phyloP scores from a whole-genome alignment of 1,139 yeast genomes.

The Yamadazyma spencermartinsiae region DNA sequence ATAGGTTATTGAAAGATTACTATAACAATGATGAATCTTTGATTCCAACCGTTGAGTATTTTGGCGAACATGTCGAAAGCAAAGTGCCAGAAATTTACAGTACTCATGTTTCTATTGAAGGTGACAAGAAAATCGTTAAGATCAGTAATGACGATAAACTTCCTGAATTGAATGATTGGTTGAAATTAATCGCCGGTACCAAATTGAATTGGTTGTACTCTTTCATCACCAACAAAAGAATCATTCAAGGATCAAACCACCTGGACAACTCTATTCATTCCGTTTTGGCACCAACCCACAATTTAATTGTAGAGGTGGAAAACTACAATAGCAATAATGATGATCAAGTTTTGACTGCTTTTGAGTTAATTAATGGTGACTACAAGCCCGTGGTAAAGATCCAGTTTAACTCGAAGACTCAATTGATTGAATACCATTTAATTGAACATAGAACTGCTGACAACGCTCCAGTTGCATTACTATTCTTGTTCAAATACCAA shows the following conservation, averaged over 20 bases:
- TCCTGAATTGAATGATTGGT: slow-evolving; percentile 65
- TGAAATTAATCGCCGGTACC: slow-evolving; percentile 76
- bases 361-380: slow-evolving; percentile 74
- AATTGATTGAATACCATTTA: slow-evolving; percentile 64
- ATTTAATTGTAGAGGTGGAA: slow-evolving; percentile 61
- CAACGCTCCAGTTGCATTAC: slow-evolving; percentile 68
- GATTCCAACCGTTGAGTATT: slow-evolving; percentile 87
- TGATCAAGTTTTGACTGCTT: slow-evolving; percentile 60
- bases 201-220: slow-evolving; percentile 90
- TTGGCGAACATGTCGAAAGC: slow-evolving; percentile 62
- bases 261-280: slow-evolving; percentile 76
- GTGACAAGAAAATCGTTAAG: slow-evolving; percentile 41
- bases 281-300: slow-evolving; percentile 73
- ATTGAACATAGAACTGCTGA: slow-evolving; percentile 90
- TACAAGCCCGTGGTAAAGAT: slow-evolving; percentile 68
- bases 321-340: slow-evolving; percentile 36
- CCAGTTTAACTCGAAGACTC: slow-evolving; percentile 40
- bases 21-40: slow-evolving; percentile 68
- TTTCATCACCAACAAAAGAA: slow-evolving; percentile 71
- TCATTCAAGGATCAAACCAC: slow-evolving; percentile 84
- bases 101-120: slow-evolving; percentile 22
- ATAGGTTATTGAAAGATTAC: slow-evolving; percentile 62
- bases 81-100: slow-evolving; percentile 26
- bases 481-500: slow-evolving; percentile 74
- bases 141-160: slow-evolving; percentile 40